phyloP scores from a whole-genome alignment of 495 filamentous ascomycete genomes.

The Diplogelasinospora grovesii region DNA sequence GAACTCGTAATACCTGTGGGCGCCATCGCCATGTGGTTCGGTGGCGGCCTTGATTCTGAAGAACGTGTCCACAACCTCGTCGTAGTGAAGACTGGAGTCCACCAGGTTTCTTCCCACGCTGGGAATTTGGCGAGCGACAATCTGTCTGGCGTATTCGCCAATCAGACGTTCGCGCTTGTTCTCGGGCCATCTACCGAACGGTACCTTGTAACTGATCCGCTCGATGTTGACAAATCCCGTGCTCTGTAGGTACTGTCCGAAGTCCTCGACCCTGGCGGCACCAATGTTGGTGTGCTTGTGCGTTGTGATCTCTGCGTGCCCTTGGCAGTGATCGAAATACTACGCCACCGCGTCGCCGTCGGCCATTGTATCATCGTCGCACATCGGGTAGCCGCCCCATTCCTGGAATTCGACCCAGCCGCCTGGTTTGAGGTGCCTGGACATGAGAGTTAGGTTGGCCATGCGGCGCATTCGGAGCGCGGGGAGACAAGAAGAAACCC shows the following conservation, averaged over 20 bases:
- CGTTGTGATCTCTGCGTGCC: conserved; percentile 21
- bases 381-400: conserved; percentile 24
- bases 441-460: not conserved
- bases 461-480: not conserved
- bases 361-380: conserved; percentile 31
- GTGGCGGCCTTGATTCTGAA: too few species aligned
- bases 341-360: conserved; percentile 23
- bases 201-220: conserved; percentile 44
- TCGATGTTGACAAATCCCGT: conserved; percentile 55
- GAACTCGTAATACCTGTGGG: too few species aligned
- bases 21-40: too few species aligned
- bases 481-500: not conserved
- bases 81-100: too few species aligned
- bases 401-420: conserved; percentile 36
- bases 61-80: too few species aligned
- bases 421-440: conserved; percentile 26
- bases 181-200: conserved; percentile 49
- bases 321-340: conserved; percentile 20
- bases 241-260: conserved; percentile 39
- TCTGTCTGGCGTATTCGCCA: conserved; percentile 43
- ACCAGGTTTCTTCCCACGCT: too few species aligned
- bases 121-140: not conserved
- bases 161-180: conserved; percentile 50
- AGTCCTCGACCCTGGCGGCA: too few species aligned
- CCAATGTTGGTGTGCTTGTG: conserved; percentile 37